Evolutionary conservation across 176 grass and related monocot species (phyloP), one percentile per base, ranked within the genome.

Genomic region (Lolium perenne): DNA sequence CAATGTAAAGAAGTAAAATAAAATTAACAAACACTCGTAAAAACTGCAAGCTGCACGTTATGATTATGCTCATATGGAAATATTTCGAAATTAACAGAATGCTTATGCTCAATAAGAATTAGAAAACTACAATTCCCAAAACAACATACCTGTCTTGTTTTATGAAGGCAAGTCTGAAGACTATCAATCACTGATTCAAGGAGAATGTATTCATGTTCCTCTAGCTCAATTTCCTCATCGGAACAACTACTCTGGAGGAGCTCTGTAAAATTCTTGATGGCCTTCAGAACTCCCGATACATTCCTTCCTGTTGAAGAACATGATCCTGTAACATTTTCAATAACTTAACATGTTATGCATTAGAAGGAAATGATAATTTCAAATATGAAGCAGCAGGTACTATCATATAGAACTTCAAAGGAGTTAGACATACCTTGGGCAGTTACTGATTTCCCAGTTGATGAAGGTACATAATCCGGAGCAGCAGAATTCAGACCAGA

Each of bases 401-500:
- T 63, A 83, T 75, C 12, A 0, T 67, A 69, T 69, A 84, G 23
- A 80, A 73, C 29, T 80, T 87, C 12, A 18, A 67, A 73, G 65
- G 65, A 79, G 50, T 71, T 74, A 78, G 47, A 71, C 81, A 80
- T 8, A 80, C 82, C 86, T 91, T 71, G 38, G 8, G 22, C 3
- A 49, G 8, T 38, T 87, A 63, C 73, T 45, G 63, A 32, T 85
- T 89, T 89, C 21, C 79, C 84, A 84, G 64, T 43, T n/a, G 84
- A 83, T 46, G 49, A 84, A 16, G 84, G 84, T 47, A 87, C 72
- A 76, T 84, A 89, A 76, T 87, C 70, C 20, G 77, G 84, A 81
- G 91, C 91, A 78, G 71, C 41, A 84, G 18, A 80, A 82, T 89
- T 87, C 40, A 87, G 51, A 69, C 43, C 76, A 80, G 84, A 90